Evolutionary conservation across 768 basidiomycete genomes (phyloP).

Genomic region (Amanita inopinata): DNA sequence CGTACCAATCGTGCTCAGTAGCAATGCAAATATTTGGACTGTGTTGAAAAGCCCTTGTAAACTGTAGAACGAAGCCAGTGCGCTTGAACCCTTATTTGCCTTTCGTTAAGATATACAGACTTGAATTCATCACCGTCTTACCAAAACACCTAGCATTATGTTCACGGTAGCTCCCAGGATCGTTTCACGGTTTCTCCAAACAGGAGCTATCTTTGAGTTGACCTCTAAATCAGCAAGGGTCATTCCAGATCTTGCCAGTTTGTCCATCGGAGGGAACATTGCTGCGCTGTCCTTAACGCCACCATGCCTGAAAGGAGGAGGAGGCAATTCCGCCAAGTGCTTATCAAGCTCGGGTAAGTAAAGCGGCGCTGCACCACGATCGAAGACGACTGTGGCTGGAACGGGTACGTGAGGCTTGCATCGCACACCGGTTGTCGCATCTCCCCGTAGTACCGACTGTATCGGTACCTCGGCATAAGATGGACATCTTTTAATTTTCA

Average conservation of each 20-base stretch:
- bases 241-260: slow-evolving; percentile 34
- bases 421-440: too few species aligned
- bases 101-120: slow-evolving; percentile 3
- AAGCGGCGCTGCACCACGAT: slow-evolving; percentile 47
- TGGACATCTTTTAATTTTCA: too few species aligned
- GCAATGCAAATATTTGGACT: slow-evolving; percentile 61
- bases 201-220: slow-evolving; percentile 36
- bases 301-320: slow-evolving; percentile 29
- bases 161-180: slow-evolving; percentile 39
- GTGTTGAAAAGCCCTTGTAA: slow-evolving; percentile 60
- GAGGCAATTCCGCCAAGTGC: slow-evolving; percentile 38
- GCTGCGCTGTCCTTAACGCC: slow-evolving; percentile 14
- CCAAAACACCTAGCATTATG: slow-evolving; percentile 44
- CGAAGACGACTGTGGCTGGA: slow-evolving; percentile 47
- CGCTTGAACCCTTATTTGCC: slow-evolving; percentile 51
- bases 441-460: too few species aligned
- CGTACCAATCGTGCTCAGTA: slow-evolving; percentile 57
- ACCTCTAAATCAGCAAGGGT: slow-evolving; percentile 52
- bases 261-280: slow-evolving; percentile 61
- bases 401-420: slow-evolving; percentile 34
- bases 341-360: slow-evolving; percentile 54
- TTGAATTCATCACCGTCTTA: slow-evolving; percentile 20
- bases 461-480: too few species aligned
- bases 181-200: slow-evolving; percentile 46
- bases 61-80: slow-evolving; percentile 58